Base-by-base conservation (phyloP, 2,329 filamentous ascomycete species). In the Cadophora sp. region DNA sequence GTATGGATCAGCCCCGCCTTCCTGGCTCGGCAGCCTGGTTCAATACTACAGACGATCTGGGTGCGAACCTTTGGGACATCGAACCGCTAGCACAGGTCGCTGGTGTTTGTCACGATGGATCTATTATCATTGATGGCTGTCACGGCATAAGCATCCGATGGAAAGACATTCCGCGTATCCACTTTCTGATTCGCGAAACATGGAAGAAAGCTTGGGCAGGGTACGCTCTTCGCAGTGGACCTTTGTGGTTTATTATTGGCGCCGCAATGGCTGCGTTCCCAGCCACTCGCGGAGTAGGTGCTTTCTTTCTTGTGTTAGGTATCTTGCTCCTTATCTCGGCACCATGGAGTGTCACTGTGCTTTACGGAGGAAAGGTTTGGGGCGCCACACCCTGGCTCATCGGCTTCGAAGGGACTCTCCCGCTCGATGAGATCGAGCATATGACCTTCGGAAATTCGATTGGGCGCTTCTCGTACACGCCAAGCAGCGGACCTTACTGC, bases 41-140 rank as follows among this genome's bases (percentile, higher is more conserved):
- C 14, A 69, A 72, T 2, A 64, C 68, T 3, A 60, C 65, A 8
- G 77, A 78, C 62, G 73, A 73, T 31, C 76, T 73, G 50, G 71
- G 69, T 19, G 74, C 73, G 24, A 76, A 75, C 50, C 68, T 78
- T 6, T 78, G 77, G 74, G 75, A 78, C 63, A 66, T 79, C 34
- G 66, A 77, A 26, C 77, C 77, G 11, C 68, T 71, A 7, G 78
- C 76, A 40, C 72, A 77, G 61, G 73, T 78, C 2, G 76, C 77
- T 3, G 77, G 76, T 37, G 73, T 79, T n/a, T 69, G 76, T n/a
- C 73, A 78, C 46, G 75, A 77, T 55, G 69, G 73, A 19, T 72
- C 75, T 11, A 71, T 79, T 22, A 72, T 78, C 46, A 56, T 78
- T 31, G 77, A 78, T 61, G 72, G 73, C 1, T 74, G 73, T 48